A percentile compares a stretch with the other conserved stretches of the same genome.
Evolutionary conservation across 2,329 filamentous ascomycete genomes (phyloP).

Genomic region (Trichoderma arundinaceum): DNA sequence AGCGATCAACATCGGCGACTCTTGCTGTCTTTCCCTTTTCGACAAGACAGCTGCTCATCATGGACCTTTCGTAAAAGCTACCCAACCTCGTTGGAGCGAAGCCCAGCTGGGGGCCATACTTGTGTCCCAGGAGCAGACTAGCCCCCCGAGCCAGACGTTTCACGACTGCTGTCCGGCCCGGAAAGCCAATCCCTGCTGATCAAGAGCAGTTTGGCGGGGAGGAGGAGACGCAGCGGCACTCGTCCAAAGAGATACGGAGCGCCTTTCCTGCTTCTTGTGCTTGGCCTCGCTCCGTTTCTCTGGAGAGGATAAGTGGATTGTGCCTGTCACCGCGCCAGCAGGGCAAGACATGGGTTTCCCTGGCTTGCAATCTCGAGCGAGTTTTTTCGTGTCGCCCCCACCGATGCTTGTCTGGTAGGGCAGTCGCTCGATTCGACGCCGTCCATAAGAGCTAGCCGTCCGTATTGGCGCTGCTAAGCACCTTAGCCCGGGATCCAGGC

Average conservation of each 20-base stretch:
- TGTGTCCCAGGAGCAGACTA: slow-evolving; percentile 20
- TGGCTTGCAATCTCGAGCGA: slow-evolving; percentile 24
- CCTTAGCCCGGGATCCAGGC: background rate
- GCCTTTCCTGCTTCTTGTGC: background rate
- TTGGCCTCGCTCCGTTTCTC: background rate
- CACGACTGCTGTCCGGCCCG: slow-evolving; percentile 30
- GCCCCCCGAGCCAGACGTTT: slow-evolving; percentile 24
- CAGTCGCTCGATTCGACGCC: slow-evolving; percentile 10
- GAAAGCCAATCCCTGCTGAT: slow-evolving; percentile 28
- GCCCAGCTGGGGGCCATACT: slow-evolving; percentile 11
- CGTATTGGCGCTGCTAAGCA: slow-evolving; percentile 6
- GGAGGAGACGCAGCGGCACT: background rate
- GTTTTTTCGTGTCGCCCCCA: slow-evolving; percentile 19
- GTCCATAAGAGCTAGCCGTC: slow-evolving; percentile 4
- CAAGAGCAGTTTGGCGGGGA: slow-evolving; percentile 22
- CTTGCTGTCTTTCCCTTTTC: slow-evolving; percentile 15
- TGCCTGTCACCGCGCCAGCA: background rate
- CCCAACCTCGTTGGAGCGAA: slow-evolving; percentile 13
- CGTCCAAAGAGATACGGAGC: background rate
- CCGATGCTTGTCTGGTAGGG: slow-evolving; percentile 4
- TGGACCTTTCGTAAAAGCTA: slow-evolving; percentile 1
- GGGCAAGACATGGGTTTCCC: slow-evolving; percentile 9
- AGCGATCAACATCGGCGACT: slow-evolving; percentile 16
- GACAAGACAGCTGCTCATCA: slow-evolving; percentile 6
- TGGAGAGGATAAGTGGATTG: background rate